Conservation (phyloP, 192 early-diverging fungal genomes). For the Pecoramyces ruminantium region DNA sequence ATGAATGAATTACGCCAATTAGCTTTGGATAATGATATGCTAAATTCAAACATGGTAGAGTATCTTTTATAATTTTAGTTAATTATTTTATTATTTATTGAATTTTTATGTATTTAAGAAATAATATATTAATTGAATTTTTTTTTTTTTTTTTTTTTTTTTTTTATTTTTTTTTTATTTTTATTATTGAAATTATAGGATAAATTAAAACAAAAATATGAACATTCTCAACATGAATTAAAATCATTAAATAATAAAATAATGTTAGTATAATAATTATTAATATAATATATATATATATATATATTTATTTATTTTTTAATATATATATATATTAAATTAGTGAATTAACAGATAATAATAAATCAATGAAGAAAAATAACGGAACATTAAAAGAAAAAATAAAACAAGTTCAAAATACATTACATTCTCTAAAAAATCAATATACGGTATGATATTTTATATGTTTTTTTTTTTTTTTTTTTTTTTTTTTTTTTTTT, state of each 20-base stretch:
- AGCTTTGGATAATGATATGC: no score
- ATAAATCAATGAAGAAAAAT: background rate
- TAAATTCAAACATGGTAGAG: no score
- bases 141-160: no score
- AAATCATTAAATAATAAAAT: background rate
- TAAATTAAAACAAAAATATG: background rate
- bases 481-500: no score
- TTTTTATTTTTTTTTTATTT: no score
- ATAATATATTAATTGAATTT: no score
- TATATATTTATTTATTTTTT: no score
- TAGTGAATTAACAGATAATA: background rate
- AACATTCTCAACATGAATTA: background rate
- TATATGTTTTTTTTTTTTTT: no score
- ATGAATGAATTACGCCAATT: no score
- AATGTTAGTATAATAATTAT: background rate
- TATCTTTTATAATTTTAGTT: background rate
- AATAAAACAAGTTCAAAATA: background rate
- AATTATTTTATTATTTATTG: no score
- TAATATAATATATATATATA: no score
- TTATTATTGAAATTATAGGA: background rate
- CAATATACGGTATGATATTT: background rate
- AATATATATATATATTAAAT: background rate
- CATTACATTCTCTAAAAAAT: background rate
- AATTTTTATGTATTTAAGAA: no score
- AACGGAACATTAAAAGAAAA: background rate